Percentiles rank a stretch among this genome's conserved stretches.
Evolutionary conservation across 1,284 basidiomycete genomes (phyloP).

Genomic region (Pterula multifida): DNA sequence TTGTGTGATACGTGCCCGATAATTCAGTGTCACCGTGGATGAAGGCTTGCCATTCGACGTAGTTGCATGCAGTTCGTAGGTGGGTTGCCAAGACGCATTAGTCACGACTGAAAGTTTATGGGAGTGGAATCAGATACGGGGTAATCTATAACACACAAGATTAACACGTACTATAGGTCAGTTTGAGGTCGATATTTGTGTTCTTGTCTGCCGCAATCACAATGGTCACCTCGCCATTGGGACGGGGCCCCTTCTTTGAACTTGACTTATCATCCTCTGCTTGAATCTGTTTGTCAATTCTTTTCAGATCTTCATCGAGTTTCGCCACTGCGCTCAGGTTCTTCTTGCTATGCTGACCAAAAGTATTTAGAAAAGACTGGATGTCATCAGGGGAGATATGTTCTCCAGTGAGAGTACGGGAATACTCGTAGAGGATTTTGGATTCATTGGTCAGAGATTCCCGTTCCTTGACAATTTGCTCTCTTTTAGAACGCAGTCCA

Average conservation of each 20-base stretch:
- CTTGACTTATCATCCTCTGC: constrained; percentile 19
- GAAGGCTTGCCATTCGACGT: constrained; percentile 30
- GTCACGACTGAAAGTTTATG: constrained; percentile 29
- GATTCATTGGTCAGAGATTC: constrained; percentile 25
- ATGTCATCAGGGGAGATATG: constrained; percentile 27
- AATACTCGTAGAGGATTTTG: constrained; percentile 29
- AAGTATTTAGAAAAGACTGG: constrained; percentile 27
- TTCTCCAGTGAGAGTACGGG: constrained; percentile 29
- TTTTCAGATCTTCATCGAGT: constrained; percentile 28
- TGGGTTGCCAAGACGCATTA: constrained; percentile 36
- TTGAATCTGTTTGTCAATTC: constrained; percentile 27
- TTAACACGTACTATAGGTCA: constrained; percentile 38
- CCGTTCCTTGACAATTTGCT: constrained; percentile 23
- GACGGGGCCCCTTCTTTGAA: constrained; percentile 21
- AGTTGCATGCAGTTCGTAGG: constrained; percentile 44
- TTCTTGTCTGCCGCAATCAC: constrained; percentile 21
- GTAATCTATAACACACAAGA: not conserved
- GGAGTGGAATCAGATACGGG: constrained; percentile 1
- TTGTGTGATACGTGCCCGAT: constrained; percentile 41
- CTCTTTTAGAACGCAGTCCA: constrained; percentile 21
- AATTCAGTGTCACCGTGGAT: constrained; percentile 34
- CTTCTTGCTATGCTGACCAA: constrained; percentile 25
- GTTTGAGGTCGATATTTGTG: constrained; percentile 27
- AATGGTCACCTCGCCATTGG: constrained; percentile 10
- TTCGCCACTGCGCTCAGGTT: constrained; percentile 22